These are phyloP conservation scores for Cryptococcus hybrid DNA, from an alignment of 1,284 basidiomycete genomes.

Conservation along the genomic window DNA sequence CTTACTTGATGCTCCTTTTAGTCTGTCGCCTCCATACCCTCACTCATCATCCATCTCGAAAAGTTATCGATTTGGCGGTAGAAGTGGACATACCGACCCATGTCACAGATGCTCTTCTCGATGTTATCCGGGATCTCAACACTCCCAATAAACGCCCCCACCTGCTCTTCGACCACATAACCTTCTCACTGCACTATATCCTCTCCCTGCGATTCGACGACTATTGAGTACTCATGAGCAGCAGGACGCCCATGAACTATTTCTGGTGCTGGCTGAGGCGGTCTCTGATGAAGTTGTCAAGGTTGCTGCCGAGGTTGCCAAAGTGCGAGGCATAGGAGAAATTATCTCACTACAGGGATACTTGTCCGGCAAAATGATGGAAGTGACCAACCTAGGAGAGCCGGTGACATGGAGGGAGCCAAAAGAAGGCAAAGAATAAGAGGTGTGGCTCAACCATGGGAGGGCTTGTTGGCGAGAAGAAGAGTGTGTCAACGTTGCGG, in stretches of 20 bases:
- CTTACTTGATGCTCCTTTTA: slow-evolving; percentile 34
- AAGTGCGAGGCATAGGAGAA: slow-evolving; percentile 28
- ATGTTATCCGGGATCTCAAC: slow-evolving; percentile 69
- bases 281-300: slow-evolving; percentile 70
- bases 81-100: slow-evolving; percentile 74
- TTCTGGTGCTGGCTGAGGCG: slow-evolving; percentile 81
- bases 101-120: slow-evolving; percentile 71
- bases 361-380: slow-evolving; percentile 8
- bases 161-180: slow-evolving; percentile 65
- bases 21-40: slow-evolving; percentile 78
- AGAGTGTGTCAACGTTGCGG: slow-evolving; percentile 46
- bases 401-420: slow-evolving; percentile 7
- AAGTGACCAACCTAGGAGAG: slow-evolving; percentile 2
- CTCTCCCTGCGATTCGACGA: slow-evolving; percentile 59
- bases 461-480: slow-evolving; percentile 46
- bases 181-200: slow-evolving; percentile 67
- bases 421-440: slow-evolving; percentile 25
- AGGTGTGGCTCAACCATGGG: slow-evolving; percentile 45
- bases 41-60: slow-evolving; percentile 71
- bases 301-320: slow-evolving; percentile 38
- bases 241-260: slow-evolving; percentile 95
- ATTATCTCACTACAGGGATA: slow-evolving; percentile 29
- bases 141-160: slow-evolving; percentile 59
- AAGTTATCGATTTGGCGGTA: slow-evolving; percentile 69
- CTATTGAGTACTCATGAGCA: slow-evolving; percentile 83